Base-by-base conservation (phyloP, 768 basidiomycete genomes). In the Amanita pseudoporphyria region DNA sequence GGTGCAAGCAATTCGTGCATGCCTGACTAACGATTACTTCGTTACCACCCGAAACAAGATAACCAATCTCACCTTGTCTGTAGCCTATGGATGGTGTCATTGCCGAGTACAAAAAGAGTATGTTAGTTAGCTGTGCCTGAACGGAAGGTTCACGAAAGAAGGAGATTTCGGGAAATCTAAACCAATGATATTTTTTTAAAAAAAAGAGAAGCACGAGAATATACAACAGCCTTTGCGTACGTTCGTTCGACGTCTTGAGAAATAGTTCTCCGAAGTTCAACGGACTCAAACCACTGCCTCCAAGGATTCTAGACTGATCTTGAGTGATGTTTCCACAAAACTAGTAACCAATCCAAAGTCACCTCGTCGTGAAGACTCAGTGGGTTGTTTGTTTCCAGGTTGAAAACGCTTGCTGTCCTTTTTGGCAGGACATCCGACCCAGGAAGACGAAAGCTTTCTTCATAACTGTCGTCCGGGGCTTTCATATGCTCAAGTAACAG, bases 1-100 rank as follows among this genome's bases (percentile, higher is more conserved):
- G 90, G 85, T 3, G 94, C 96, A 18, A 97, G 76, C 7, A 98
- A 68, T 61, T 99, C 96, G 60, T 99, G 96, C 96, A 99, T 98
- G 47, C 96, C 95, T 77, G 39, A 18, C 42, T 35, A 37, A 41
- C 13, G 14, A 16, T 45, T 30, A 30, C 5, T 19, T 16, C 42
- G 18, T n/a, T 12, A 31, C 12, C 6, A 10, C 7, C 10, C 12
- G 12, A 33, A 9, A 13, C 19, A 18, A 22, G 37, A 9, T 28
- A 44, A 14, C 9, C 9, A 5, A 43, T 46, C 6, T 39, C 41
- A 75, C 76, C 77, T 72, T 99, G 96, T 26, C 96, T 79, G 62
- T 99, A 99, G 18, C 93, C 92, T 18, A 95, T 78, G 35, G 83
- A 73, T 1, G 88, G 81, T 61, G 94, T 81, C 60, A 80, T 77